Evolutionary conservation across 371 early-diverging fungal species (phyloP).

Genomic region (Apophysomyces trapeziformis): DNA sequence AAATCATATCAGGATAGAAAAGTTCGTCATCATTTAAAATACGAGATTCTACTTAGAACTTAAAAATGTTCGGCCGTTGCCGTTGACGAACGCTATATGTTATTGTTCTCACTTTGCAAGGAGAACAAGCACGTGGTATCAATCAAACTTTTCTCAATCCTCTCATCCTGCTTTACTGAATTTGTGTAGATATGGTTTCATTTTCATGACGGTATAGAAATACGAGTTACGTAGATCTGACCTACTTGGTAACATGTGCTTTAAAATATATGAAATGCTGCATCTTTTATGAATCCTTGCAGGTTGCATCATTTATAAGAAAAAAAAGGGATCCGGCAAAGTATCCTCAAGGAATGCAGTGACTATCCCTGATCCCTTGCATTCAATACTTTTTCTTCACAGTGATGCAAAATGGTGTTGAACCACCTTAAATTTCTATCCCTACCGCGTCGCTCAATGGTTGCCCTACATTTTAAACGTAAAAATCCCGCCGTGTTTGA

Average conservation of each 20-base stretch:
- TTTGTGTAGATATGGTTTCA: background rate
- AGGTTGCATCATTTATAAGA: slow-evolving; percentile 6
- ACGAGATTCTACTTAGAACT: background rate
- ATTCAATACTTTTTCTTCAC: slow-evolving; percentile 3
- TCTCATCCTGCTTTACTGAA: background rate
- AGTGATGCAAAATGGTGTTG: slow-evolving; percentile 8
- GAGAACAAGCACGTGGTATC: slow-evolving; percentile 2
- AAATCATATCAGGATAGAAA: background rate
- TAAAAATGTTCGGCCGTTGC: slow-evolving; percentile 2
- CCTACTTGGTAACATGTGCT: slow-evolving; percentile 5
- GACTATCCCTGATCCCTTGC: slow-evolving; percentile 11
- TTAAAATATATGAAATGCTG: slow-evolving; percentile 11
- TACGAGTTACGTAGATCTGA: background rate
- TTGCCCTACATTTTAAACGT: slow-evolving; percentile 1
- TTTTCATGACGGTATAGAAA: background rate
- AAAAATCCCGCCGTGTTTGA: slow-evolving; percentile 3
- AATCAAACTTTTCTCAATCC: slow-evolving; percentile 3
- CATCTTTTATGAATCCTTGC: slow-evolving; percentile 10
- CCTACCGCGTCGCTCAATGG: slow-evolving; percentile 8
- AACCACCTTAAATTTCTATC: background rate
- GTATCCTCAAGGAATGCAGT: slow-evolving; percentile 7
- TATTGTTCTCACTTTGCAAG: slow-evolving; percentile 8
- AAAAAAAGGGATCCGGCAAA: slow-evolving; percentile 5
- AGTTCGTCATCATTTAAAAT: background rate
- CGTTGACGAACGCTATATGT: slow-evolving; percentile 9